Evolutionary conservation across 176 grass and related monocot species (phyloP).

Genomic region (Musa itinerans): DNA sequence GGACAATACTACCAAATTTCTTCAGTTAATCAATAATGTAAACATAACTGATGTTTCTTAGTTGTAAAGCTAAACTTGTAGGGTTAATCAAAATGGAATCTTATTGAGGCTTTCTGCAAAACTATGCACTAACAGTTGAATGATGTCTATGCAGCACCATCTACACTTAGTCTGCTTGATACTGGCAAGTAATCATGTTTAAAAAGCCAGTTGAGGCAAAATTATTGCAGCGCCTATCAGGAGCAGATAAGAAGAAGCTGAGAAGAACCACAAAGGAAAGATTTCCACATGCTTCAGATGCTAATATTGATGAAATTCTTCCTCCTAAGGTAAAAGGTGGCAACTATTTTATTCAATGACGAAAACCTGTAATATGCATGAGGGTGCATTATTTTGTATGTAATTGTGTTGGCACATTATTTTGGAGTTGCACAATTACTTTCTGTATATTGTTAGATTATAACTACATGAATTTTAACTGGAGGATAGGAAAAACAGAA

Average conservation of each 20-base stretch:
- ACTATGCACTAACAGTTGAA: not conserved
- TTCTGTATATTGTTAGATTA: not conserved
- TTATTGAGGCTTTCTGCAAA: too few relatives aligned
- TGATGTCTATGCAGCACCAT: not conserved
- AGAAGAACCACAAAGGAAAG: slow-evolving; percentile 72
- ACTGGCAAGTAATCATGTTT: slow-evolving; percentile 49
- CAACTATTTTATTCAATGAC: not conserved
- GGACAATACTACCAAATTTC: not conserved
- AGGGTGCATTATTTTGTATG: too few relatives aligned
- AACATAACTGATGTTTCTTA: not conserved
- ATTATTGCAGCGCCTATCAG: slow-evolving; percentile 68
- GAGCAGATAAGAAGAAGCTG: slow-evolving; percentile 95
- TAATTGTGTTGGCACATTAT: not conserved
- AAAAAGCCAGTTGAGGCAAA: slow-evolving; percentile 79
- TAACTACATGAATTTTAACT: not conserved
- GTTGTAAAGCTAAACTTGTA: too few relatives aligned
- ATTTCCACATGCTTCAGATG: slow-evolving; percentile 67
- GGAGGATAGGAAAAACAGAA: not conserved
- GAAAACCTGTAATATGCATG: too few relatives aligned
- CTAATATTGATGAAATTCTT: slow-evolving; percentile 67
- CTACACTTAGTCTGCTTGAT: not conserved
- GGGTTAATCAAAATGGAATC: too few relatives aligned
- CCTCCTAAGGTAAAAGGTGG: slow-evolving; percentile 59
- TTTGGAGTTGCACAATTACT: not conserved
- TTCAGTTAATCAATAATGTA: not conserved